phyloP scores from a whole-genome alignment of 2,329 filamentous ascomycete species.

The Venturia pyrina region DNA sequence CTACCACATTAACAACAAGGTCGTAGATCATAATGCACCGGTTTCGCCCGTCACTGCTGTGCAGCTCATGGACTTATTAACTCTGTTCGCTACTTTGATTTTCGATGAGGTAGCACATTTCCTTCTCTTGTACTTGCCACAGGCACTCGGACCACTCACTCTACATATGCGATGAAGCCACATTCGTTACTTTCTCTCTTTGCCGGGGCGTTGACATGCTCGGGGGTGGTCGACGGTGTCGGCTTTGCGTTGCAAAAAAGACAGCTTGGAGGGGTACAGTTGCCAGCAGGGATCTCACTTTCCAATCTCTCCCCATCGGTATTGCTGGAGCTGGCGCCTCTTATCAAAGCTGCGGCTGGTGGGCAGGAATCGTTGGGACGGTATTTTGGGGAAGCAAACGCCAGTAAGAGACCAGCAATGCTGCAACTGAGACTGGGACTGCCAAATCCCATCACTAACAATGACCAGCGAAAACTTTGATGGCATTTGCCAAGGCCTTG shows the following conservation, averaged over 20 bases:
- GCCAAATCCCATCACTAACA: background rate
- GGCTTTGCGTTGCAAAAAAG: background rate
- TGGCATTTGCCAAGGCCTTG: background rate
- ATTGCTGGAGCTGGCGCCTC: background rate
- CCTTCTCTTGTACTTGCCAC: background rate
- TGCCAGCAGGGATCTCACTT: background rate
- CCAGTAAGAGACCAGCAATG: background rate
- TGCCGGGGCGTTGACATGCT: background rate
- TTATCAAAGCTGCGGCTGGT: background rate
- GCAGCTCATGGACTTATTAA: background rate
- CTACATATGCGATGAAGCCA: background rate
- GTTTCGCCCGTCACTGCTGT: background rate
- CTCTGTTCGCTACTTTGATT: background rate
- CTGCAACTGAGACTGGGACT: too few species aligned
- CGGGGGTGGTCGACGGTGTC: background rate
- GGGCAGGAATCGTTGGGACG: background rate
- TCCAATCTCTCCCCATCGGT: background rate
- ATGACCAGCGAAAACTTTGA: background rate
- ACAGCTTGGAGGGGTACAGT: background rate
- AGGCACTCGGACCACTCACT: background rate
- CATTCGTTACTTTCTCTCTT: background rate
- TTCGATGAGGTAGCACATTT: background rate
- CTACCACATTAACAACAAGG: background rate
- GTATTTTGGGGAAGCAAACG: background rate
- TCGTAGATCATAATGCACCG: background rate